Base-by-base conservation (phyloP, 257 asterid genomes). In the Penstemon barbatus region DNA sequence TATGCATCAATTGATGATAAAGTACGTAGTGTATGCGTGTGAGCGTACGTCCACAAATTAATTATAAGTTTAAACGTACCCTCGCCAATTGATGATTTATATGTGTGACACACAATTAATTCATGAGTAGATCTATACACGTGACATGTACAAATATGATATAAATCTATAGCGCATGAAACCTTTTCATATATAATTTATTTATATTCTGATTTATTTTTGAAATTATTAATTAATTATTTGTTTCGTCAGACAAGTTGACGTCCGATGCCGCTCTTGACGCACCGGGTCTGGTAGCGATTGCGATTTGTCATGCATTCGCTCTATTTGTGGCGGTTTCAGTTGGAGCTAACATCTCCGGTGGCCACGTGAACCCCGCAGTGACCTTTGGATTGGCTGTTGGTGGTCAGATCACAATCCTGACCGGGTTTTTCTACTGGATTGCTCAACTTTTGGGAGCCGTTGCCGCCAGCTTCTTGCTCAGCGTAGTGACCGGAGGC, bases 321-420 rank as follows among this genome's bases (percentile, higher is more conserved):
- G 95, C 96, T 43, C 87, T 90, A 0, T 90, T 90, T 39, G 96
- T 88, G 57, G 89, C 96, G 3, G 97, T 90, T n/a, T 60, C 96
- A 8, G 69, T 90, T 11, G 95, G 80, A 1, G 96, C 97, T 63
- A 90, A 90, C 89, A 88, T 90, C 84, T 90, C 97, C 68, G 97
- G 97, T 11, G 94, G 94, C 57, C 97, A 87, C 45, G 96, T 89
- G 12, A 89, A 89, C 84, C 96, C 96, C 4, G 96, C 96, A 38
- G 97, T 90, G 37, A 90, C 97, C 57, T 87, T 90, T 7, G 97
- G 97, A 3, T 77, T 90, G 76, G 97, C 94, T 33, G 68, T 86
- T n/a, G 97, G 97, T 0, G 97, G 97, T 1, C 97, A 90, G 56
- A 88, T 90, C 70, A 90, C 97, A 51, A 33, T 90, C 64, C 83